phyloP scores from a whole-genome alignment of 2,329 filamentous ascomycete genomes.

The Boeremia lycopersici region DNA sequence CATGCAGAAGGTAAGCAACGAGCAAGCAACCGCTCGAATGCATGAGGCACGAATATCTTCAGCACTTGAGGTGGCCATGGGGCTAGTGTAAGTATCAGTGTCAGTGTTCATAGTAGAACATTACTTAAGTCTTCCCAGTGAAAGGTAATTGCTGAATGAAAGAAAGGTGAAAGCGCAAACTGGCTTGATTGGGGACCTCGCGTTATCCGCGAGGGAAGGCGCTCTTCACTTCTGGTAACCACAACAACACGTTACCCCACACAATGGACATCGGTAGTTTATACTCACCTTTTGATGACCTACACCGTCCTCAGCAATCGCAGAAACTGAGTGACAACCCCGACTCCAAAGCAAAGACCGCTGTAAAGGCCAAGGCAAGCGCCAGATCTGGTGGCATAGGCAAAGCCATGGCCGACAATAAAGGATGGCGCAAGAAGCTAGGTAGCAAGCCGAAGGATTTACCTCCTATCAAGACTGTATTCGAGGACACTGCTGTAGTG shows the following conservation, averaged over 20 bases:
- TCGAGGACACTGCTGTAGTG: constrained; percentile 5
- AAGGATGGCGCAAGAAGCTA: constrained; percentile 33
- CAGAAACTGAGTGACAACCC: neutral
- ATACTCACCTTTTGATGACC: neutral
- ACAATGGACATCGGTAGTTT: constrained; percentile 4
- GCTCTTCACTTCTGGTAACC: neutral
- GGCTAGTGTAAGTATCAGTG: too few species aligned
- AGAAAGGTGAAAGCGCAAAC: constrained; percentile 4
- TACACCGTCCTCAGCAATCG: neutral
- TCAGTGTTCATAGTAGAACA: neutral
- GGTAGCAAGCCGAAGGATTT: constrained; percentile 23
- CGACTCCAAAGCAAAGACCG: neutral
- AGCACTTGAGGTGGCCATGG: too few species aligned
- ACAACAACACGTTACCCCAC: neutral
- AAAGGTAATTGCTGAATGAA: constrained; percentile 5
- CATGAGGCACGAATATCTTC: too few species aligned
- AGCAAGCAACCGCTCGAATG: too few species aligned
- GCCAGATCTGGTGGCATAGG: neutral
- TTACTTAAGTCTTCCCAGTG: too few species aligned
- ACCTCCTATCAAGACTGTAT: constrained; percentile 10
- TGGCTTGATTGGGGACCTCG: neutral
- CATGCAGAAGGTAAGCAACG: too few species aligned
- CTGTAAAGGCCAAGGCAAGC: neutral
- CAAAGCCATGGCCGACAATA: constrained; percentile 14
- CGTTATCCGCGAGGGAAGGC: neutral